Percentiles rank a stretch among this genome's conserved stretches.
Evolutionary conservation across 768 basidiomycete genomes (phyloP).

Genomic region (Agrocybe pediades): DNA sequence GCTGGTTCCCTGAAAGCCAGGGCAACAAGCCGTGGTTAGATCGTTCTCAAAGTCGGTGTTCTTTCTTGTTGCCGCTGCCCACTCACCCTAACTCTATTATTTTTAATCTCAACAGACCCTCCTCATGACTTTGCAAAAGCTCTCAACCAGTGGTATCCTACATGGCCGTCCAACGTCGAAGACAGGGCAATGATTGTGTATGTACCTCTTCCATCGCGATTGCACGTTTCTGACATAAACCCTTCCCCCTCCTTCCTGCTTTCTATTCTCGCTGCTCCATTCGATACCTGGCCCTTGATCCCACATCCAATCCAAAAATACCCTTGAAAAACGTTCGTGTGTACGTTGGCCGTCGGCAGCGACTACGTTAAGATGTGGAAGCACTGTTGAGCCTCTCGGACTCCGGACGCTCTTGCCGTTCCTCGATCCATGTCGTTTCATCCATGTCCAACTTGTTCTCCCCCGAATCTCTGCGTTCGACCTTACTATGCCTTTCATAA

Average conservation of each 20-base stretch:
- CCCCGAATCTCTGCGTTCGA: no score
- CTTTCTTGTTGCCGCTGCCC: neutral
- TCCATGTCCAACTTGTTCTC: no score
- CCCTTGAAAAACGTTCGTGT: neutral
- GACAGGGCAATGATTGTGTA: constrained; percentile 73
- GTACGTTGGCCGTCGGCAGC: constrained; percentile 22
- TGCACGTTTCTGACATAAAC: constrained; percentile 3
- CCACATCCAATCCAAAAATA: neutral
- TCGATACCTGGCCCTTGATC: neutral
- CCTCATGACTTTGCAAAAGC: constrained; percentile 63
- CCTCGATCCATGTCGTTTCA: no score
- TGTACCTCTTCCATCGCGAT: constrained; percentile 21
- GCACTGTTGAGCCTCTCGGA: constrained; percentile 44
- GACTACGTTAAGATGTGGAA: constrained; percentile 65
- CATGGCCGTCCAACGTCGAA: constrained; percentile 68
- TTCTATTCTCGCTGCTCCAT: neutral
- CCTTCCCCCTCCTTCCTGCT: constrained; percentile 3
- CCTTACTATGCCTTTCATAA: no score
- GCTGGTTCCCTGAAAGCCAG: constrained; percentile 87
- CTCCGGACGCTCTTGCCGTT: no score
- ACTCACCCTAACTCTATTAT: constrained; percentile 2
- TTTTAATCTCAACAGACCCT: constrained; percentile 55
- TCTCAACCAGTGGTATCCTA: constrained; percentile 65
- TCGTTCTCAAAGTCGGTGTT: constrained; percentile 46
- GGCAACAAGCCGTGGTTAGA: constrained; percentile 85